phyloP scores from a whole-genome alignment of 768 basidiomycete species.

The Suillus cothurnatus region DNA sequence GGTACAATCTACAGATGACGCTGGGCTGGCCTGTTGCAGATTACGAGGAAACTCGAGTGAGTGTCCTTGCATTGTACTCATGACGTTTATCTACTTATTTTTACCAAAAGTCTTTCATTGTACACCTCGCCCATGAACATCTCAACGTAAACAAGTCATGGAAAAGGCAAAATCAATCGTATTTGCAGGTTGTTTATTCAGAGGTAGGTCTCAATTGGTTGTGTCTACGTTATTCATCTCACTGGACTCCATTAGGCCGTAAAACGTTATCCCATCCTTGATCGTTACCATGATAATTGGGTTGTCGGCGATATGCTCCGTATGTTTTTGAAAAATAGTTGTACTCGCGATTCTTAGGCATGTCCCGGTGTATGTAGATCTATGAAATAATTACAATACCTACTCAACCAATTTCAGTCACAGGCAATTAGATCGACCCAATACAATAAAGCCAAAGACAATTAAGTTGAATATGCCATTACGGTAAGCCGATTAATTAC shows the following conservation, averaged over 20 bases:
- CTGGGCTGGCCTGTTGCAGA: neutral
- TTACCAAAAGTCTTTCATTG: neutral
- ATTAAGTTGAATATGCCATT: neutral
- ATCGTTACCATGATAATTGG: neutral
- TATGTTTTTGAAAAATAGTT: neutral
- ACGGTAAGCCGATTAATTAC: neutral
- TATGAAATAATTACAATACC: neutral
- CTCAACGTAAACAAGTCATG: neutral
- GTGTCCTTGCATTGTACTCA: neutral
- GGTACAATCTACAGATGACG: slow-evolving; percentile 7
- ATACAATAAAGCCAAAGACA: neutral
- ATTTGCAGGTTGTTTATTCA: neutral
- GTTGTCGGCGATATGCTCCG: neutral
- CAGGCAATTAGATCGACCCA: neutral
- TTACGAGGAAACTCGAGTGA: slow-evolving; percentile 5
- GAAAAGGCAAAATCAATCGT: neutral
- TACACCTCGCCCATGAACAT: neutral
- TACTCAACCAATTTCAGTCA: neutral
- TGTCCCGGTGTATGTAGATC: neutral
- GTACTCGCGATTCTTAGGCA: neutral
- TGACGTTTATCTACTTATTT: neutral
- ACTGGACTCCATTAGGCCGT: neutral
- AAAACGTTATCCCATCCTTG: neutral
- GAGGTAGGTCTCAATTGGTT: neutral
- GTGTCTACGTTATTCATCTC: neutral